These are phyloP conservation scores for Flueggea neowawraea DNA, from an alignment of 441 rosid species.

Conservation along the genomic window DNA sequence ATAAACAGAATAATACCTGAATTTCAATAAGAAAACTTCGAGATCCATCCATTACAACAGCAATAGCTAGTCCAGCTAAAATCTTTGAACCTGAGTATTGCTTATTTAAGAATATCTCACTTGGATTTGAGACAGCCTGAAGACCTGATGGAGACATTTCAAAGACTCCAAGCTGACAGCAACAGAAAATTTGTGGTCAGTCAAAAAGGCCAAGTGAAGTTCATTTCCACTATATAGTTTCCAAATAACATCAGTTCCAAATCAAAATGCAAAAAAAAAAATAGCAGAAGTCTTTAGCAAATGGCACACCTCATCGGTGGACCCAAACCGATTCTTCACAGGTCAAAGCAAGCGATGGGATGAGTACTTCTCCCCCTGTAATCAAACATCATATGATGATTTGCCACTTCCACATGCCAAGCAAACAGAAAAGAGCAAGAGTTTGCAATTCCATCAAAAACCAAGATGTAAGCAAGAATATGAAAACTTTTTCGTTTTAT, in stretches of 20 bases:
- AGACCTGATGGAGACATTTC: conserved; percentile 87
- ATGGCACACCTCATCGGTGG: conserved; percentile 68
- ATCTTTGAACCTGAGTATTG: conserved; percentile 68
- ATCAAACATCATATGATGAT: background rate
- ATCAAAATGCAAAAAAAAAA: no score
- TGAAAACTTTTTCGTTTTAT: no score
- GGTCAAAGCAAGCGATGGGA: conserved; percentile 91
- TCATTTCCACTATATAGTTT: no score
- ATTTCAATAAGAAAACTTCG: conserved; percentile 88
- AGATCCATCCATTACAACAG: conserved; percentile 49
- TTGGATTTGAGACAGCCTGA: conserved; percentile 75
- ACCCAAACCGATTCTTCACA: conserved; percentile 94
- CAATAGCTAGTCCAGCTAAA: conserved; percentile 90
- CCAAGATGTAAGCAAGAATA: no score
- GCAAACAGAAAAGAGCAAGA: no score
- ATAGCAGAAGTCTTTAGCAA: no score
- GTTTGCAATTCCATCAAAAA: no score
- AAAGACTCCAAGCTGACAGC: conserved; percentile 41
- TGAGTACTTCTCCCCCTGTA: conserved; percentile 84
- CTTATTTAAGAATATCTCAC: conserved; percentile 83
- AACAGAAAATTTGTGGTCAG: no score
- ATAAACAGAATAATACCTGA: conserved; percentile 49
- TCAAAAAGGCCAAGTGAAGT: no score
- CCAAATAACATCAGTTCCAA: no score
- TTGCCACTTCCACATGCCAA: no score